Conservation (phyloP, 2,329 filamentous ascomycete genomes). For the Trichocomaceae sp. region DNA sequence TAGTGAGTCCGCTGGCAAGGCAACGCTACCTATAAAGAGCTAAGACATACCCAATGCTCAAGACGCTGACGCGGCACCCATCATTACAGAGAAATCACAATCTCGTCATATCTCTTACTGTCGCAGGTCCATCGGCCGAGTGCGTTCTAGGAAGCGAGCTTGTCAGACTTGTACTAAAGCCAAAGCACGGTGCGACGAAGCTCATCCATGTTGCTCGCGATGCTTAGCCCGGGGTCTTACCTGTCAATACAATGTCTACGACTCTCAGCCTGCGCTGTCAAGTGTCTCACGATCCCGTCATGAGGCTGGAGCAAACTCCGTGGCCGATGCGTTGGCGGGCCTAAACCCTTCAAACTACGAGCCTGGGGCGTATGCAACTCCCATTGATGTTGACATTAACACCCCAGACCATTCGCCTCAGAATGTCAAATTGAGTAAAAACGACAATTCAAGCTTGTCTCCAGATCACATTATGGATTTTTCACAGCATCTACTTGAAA, state of each 20-base stretch:
- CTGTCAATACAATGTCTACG: neutral
- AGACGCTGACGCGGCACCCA: neutral
- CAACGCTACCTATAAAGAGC: too few relatives aligned
- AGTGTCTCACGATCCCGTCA: neutral
- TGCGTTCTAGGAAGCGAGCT: slow-evolving; percentile 7
- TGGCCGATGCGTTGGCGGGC: neutral
- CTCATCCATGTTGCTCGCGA: slow-evolving; percentile 3
- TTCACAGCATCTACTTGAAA: neutral
- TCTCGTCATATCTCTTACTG: slow-evolving; percentile 6
- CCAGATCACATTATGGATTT: neutral
- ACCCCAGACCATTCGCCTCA: neutral
- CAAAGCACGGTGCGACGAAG: slow-evolving; percentile 8
- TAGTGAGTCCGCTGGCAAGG: neutral
- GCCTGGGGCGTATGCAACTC: too few relatives aligned
- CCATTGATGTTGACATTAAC: neutral
- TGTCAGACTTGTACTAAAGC: slow-evolving; percentile 10
- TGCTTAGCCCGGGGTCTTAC: neutral
- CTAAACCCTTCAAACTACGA: neutral
- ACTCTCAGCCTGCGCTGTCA: neutral
- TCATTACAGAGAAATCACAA: neutral
- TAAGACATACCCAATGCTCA: neutral
- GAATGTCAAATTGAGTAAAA: neutral
- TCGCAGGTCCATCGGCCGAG: slow-evolving; percentile 4
- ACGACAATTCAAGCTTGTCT: neutral
- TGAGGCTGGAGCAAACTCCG: neutral